Evolutionary conservation across 2,329 filamentous ascomycete species (phyloP).

Genomic region (Chalara sp.): DNA sequence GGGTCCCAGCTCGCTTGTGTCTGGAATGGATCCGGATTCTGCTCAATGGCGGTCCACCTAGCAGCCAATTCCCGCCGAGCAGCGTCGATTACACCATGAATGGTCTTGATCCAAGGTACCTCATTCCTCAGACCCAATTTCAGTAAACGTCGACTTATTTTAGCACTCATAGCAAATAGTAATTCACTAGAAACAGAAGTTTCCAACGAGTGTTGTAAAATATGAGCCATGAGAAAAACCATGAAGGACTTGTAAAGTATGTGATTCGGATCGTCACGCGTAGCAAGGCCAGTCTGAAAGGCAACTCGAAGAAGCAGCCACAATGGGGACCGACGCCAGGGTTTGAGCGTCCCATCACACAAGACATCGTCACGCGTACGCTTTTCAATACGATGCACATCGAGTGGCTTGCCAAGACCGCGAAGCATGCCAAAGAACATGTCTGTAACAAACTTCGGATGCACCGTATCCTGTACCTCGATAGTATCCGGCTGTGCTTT

Average conservation of each 20-base stretch:
- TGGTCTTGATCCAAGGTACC: slow-evolving; percentile 1
- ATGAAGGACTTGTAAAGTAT: slow-evolving; percentile 44
- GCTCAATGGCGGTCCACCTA: slow-evolving; percentile 1
- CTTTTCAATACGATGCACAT: slow-evolving; percentile 36
- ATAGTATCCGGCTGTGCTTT: slow-evolving; percentile 17
- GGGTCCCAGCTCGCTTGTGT: background rate
- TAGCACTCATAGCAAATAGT: slow-evolving; percentile 35
- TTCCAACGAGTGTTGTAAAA: slow-evolving; percentile 27
- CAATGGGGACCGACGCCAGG: slow-evolving; percentile 45
- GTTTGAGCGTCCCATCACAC: slow-evolving; percentile 28
- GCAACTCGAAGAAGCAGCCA: slow-evolving; percentile 50
- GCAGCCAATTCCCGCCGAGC: background rate
- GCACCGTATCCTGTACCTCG: slow-evolving; percentile 41
- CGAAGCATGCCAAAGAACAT: slow-evolving; percentile 38
- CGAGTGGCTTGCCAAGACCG: slow-evolving; percentile 28
- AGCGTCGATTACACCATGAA: background rate
- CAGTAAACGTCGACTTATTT: slow-evolving; percentile 34
- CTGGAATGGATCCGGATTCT: slow-evolving; percentile 2
- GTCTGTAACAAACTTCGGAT: slow-evolving; percentile 46
- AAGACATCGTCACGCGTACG: slow-evolving; percentile 48
- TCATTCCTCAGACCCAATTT: slow-evolving; percentile 29
- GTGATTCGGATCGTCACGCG: background rate
- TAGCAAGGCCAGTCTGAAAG: slow-evolving; percentile 31
- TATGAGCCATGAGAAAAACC: slow-evolving; percentile 34
- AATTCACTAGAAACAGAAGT: slow-evolving; percentile 20